Base-by-base conservation (phyloP, 768 basidiomycete species). In the Amanita polypyramis region DNA sequence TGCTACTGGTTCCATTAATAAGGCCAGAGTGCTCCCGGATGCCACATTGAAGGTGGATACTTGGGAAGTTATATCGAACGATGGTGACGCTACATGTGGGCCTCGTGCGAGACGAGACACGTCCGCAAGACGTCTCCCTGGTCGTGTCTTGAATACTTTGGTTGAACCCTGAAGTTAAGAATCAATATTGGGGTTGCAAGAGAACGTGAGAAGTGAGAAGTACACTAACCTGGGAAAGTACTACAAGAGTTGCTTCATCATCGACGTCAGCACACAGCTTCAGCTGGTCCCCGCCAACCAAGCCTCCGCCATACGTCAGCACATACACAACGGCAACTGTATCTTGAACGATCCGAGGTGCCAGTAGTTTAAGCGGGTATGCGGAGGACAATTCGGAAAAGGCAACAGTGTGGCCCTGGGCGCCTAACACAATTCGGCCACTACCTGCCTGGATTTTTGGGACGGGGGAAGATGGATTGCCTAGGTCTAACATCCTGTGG, bases 1-100 rank as follows among this genome's bases (percentile, higher is more conserved):
- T 17, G 93, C 91, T 41, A 96, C 89, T 19, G 93, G 90, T 58
- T 95, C 87, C 1, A 93, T 94, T 23, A 98, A 77, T 41, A 96
- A 73, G 57, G 93, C 78, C 43, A 97, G 71, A 2, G 76, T 68
- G 33, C 81, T 71, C 0, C 62, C 58, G 1, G 75, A 56, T 4
- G 69, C 65, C 41, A 96, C 63, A 7, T 58, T 65, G 44, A 82
- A 79, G 34, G 74, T 70, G 58, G 86, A 67, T n/a, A 67, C 68
- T 60, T 93, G 88, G 34, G 63, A 69, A 5, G 88, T 93, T 42
- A 63, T 53, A 40, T 42, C 39, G 33, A 43, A 17, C 25, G 44
- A 32, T 32, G 49, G 17, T 10, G 35, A 4, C 15, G 2, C 27
- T 17, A 9, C 11, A 5, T 11, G n/a, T n/a, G n/a, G 14, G n/a